A percentile compares a stretch with the other conserved stretches of the same genome.
These are phyloP conservation scores for Debaryomyces maramus DNA, from an alignment of 805 yeast species.

Conservation along the genomic window DNA sequence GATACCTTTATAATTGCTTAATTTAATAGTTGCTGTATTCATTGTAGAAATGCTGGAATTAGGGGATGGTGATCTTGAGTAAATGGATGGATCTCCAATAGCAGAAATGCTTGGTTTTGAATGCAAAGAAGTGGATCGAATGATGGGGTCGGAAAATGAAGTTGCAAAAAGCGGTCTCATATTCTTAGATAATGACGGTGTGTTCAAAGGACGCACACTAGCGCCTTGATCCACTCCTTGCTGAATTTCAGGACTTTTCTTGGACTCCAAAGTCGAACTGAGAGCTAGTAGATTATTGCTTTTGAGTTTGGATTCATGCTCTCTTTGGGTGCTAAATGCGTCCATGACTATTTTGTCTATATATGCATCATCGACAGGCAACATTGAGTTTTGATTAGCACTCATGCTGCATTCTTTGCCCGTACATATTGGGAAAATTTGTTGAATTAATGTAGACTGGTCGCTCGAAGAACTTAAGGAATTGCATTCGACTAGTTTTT, in stretches of 20 bases:
- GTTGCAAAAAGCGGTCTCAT: not conserved
- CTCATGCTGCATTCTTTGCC: conserved; percentile 5
- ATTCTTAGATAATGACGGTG: not conserved
- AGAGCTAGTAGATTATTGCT: conserved; percentile 7
- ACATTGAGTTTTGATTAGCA: not conserved
- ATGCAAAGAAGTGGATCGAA: not conserved
- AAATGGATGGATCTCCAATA: not conserved
- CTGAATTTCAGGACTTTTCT: not conserved
- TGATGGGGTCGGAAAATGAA: not conserved
- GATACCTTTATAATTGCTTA: conserved; percentile 15
- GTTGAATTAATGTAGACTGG: not conserved
- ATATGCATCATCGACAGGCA: conserved; percentile 9
- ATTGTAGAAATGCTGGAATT: conserved; percentile 18
- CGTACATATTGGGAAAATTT: conserved; percentile 9
- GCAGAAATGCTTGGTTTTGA: not conserved
- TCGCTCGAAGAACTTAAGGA: not conserved
- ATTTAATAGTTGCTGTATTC: conserved; percentile 18
- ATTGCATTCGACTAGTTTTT: conserved; percentile 3
- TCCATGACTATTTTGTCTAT: conserved; percentile 7
- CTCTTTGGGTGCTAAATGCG: conserved; percentile 7
- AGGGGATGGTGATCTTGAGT: conserved; percentile 21
- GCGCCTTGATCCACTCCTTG: not conserved
- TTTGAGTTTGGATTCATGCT: conserved; percentile 2
- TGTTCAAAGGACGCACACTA: not conserved
- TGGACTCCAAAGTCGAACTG: conserved; percentile 7